Conservation (phyloP, 306 rosid species). For the Senna tora region DNA sequence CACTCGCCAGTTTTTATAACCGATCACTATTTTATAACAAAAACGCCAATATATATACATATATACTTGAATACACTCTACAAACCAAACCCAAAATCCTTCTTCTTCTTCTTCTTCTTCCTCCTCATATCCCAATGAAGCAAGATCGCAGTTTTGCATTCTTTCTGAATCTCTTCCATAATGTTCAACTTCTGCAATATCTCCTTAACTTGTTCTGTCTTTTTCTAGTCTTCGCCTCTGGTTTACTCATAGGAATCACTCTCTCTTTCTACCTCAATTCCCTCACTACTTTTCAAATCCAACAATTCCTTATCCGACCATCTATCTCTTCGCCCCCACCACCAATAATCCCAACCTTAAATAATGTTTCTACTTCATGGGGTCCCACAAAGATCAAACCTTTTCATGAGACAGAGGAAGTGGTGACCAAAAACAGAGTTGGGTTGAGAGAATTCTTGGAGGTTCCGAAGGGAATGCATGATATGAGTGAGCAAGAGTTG, state of each 20-base stretch:
- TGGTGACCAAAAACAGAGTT: too few species aligned
- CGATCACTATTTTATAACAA: too few species aligned
- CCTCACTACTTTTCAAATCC: slow-evolving; percentile 42
- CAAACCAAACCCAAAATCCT: background rate
- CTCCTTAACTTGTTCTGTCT: slow-evolving; percentile 46
- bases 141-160: background rate
- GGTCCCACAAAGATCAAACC: too few species aligned
- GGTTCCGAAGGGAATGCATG: slow-evolving; percentile 53
- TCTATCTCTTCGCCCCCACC: background rate
- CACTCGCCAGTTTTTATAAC: too few species aligned
- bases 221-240: slow-evolving; percentile 57
- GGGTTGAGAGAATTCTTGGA: slow-evolving; percentile 48
- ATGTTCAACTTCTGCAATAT: slow-evolving; percentile 15
- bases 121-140: background rate
- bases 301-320: slow-evolving; percentile 18
- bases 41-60: too few species aligned
- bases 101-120: background rate
- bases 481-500: slow-evolving; percentile 75
- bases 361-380: too few species aligned
- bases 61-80: too few species aligned
- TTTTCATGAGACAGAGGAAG: too few species aligned
- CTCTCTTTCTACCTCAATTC: slow-evolving; percentile 49
- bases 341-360: background rate
- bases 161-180: too few species aligned
- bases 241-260: slow-evolving; percentile 63